Evolutionary conservation across 768 basidiomycete species (phyloP).

Genomic region (Kwoniella europaea): DNA sequence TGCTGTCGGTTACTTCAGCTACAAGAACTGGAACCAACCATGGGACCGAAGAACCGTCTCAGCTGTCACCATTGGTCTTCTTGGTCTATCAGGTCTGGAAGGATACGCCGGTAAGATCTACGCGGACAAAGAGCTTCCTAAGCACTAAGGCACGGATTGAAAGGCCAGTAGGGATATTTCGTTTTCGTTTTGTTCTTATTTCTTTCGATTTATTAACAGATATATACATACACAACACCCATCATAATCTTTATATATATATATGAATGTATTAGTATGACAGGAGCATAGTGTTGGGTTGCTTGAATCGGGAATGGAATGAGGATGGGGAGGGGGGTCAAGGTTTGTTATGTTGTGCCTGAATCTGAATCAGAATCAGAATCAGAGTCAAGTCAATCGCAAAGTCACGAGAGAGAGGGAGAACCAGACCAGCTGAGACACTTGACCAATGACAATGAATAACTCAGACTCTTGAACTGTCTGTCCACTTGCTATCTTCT

Average conservation of each 20-base stretch:
- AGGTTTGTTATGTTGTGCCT: neutral
- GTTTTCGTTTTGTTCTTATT: slow-evolving; percentile 4
- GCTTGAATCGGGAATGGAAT: neutral
- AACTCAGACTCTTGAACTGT: neutral
- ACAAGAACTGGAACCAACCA: slow-evolving; percentile 69
- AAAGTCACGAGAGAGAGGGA: too few relatives aligned
- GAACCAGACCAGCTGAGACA: too few relatives aligned
- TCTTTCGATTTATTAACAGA: neutral
- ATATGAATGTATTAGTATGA: slow-evolving; percentile 18
- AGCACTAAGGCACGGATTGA: slow-evolving; percentile 26
- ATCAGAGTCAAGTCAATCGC: too few relatives aligned
- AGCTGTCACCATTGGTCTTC: slow-evolving; percentile 66
- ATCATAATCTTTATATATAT: slow-evolving; percentile 4
- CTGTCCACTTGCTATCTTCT: neutral
- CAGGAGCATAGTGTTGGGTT: neutral
- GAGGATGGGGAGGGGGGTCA: neutral
- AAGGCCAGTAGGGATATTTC: slow-evolving; percentile 7
- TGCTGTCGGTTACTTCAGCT: slow-evolving; percentile 67
- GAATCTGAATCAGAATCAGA: neutral
- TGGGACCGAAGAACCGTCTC: slow-evolving; percentile 73
- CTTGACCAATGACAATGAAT: neutral
- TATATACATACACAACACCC: slow-evolving; percentile 5
- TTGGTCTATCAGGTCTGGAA: slow-evolving; percentile 70
- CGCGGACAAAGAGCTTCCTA: slow-evolving; percentile 56
- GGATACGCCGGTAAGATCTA: slow-evolving; percentile 63